phyloP scores from a whole-genome alignment of 148 eudicot genomes.

The Arbutus unedo region DNA sequence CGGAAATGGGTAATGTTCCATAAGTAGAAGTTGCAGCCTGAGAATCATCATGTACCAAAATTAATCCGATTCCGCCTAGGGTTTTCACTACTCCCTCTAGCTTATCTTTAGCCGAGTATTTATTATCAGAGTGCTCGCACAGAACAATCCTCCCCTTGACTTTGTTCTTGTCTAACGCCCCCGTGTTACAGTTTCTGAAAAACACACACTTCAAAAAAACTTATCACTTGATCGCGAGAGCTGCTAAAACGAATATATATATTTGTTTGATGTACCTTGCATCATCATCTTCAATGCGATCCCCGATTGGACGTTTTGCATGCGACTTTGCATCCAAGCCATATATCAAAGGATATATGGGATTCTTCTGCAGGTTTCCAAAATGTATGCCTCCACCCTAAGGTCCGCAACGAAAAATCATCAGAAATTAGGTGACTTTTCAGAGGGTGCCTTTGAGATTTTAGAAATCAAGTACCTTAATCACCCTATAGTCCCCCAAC shows the following conservation, averaged over 20 bases:
- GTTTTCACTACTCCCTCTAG: slow-evolving; percentile 16
- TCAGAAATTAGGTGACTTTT: background rate
- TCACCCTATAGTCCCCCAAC: slow-evolving; percentile 41
- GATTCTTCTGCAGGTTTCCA: slow-evolving; percentile 33
- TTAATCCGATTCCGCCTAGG: slow-evolving; percentile 43
- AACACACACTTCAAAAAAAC: background rate
- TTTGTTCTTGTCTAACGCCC: slow-evolving; percentile 32
- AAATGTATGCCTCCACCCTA: slow-evolving; percentile 72
- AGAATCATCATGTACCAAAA: slow-evolving; percentile 33
- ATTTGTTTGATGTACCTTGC: slow-evolving; percentile 31
- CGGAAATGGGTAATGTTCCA: slow-evolving; percentile 38
- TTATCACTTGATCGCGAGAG: background rate
- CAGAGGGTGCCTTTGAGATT: too few relatives aligned
- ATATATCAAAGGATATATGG: slow-evolving; percentile 49
- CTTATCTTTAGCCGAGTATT: slow-evolving; percentile 21
- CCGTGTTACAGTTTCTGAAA: slow-evolving; percentile 50
- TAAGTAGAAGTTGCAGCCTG: slow-evolving; percentile 31
- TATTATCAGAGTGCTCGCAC: slow-evolving; percentile 31
- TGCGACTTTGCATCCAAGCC: slow-evolving; percentile 33
- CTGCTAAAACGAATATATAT: background rate
- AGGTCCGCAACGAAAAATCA: background rate
- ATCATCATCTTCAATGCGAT: slow-evolving; percentile 16
- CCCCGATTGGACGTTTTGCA: background rate
- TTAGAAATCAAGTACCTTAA: slow-evolving; percentile 33
- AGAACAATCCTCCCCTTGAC: slow-evolving; percentile 55